These are phyloP conservation scores for Dendrocalamus sinicus DNA, from an alignment of 176 grass and related monocot genomes.

Conservation along the genomic window DNA sequence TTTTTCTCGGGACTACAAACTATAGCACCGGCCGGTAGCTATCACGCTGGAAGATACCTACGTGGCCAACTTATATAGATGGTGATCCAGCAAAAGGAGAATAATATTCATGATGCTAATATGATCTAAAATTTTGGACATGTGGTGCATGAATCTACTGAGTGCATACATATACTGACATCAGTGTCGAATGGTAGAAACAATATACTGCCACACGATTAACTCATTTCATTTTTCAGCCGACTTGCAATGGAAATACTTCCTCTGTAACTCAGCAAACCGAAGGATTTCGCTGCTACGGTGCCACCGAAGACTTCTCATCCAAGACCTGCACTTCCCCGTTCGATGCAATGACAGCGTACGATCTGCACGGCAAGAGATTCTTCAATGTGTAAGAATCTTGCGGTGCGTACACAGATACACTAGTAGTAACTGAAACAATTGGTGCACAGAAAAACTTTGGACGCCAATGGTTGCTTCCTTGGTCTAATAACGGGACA, in stretches of 20 bases:
- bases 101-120: neutral
- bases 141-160: neutral
- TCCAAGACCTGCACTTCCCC: slow-evolving; percentile 71
- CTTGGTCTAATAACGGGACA: neutral
- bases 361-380: slow-evolving; percentile 53
- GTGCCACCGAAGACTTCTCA: slow-evolving; percentile 53
- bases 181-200: neutral
- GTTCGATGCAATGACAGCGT: slow-evolving; percentile 66
- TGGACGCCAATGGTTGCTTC: neutral
- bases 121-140: neutral
- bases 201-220: neutral
- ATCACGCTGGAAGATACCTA: neutral
- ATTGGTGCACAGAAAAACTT: neutral
- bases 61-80: neutral
- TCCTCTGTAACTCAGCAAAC: neutral
- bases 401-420: neutral
- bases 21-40: neutral
- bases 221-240: neutral
- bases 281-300: slow-evolving; percentile 9
- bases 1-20: slow-evolving; percentile 3
- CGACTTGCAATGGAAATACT: too few species aligned
- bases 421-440: neutral
- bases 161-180: too few species aligned
- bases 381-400: slow-evolving; percentile 15
- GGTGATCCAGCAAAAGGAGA: neutral